Percentiles rank a stretch among this genome's conserved stretches.
phyloP scores from a whole-genome alignment of 2,329 filamentous ascomycete genomes.

The Cladophialophora carrionii region DNA sequence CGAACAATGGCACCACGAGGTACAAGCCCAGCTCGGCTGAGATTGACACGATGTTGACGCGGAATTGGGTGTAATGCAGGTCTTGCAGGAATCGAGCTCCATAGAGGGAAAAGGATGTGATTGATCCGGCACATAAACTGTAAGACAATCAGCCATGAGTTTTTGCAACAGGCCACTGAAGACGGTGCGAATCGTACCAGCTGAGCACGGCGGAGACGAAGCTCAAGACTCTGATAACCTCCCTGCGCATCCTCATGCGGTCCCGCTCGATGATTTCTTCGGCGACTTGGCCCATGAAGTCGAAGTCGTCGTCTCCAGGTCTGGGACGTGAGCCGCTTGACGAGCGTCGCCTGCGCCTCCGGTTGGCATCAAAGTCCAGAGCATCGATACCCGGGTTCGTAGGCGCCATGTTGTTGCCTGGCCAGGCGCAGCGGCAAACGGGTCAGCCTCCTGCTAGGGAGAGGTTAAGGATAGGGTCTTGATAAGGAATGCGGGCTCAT shows the following conservation, averaged over 20 bases:
- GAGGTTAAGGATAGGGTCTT: slow-evolving; percentile 2
- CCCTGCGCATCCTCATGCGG: slow-evolving; percentile 57
- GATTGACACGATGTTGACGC: slow-evolving; percentile 88
- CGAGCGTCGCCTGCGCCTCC: slow-evolving; percentile 37
- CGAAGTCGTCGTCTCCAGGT: slow-evolving; percentile 41
- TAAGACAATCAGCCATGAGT: not conserved
- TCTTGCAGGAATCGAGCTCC: slow-evolving; percentile 85
- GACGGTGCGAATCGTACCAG: slow-evolving; percentile 48
- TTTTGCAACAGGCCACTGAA: not conserved
- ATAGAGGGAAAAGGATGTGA: slow-evolving; percentile 92
- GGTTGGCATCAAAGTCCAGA: slow-evolving; percentile 53
- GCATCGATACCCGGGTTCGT: slow-evolving; percentile 46
- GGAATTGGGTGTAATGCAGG: slow-evolving; percentile 84
- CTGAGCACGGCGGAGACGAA: slow-evolving; percentile 65
- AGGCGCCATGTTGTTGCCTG: slow-evolving; percentile 27
- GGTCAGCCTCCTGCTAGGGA: not conserved
- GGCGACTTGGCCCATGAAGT: slow-evolving; percentile 64
- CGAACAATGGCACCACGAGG: slow-evolving; percentile 84
- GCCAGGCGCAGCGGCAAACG: not conserved
- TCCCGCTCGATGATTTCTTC: slow-evolving; percentile 64
- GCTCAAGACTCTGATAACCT: slow-evolving; percentile 58
- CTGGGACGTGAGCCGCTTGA: slow-evolving; percentile 33
- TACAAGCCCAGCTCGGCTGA: slow-evolving; percentile 87
- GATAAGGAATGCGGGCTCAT: slow-evolving; percentile 2
- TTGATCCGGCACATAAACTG: slow-evolving; percentile 81